These are phyloP conservation scores for Saccharomycopsis guyanensis DNA, from an alignment of 805 yeast genomes.

Conservation along the genomic window DNA sequence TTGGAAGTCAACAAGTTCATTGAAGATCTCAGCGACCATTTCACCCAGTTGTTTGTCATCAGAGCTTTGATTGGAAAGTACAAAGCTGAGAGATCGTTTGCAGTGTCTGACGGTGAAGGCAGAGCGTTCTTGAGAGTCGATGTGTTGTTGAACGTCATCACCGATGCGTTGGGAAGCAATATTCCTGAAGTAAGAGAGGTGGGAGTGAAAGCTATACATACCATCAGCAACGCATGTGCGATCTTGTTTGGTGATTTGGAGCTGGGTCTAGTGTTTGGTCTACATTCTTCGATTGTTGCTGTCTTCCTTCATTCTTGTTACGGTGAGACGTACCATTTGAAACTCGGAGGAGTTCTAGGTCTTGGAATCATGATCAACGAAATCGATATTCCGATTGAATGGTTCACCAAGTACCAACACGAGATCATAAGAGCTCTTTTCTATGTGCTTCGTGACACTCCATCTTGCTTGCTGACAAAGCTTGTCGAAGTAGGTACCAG, in stretches of 20 bases:
- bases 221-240: conserved; percentile 53
- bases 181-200: conserved; percentile 59
- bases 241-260: conserved; percentile 61
- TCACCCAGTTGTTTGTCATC: conserved; percentile 69
- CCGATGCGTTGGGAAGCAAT: conserved; percentile 75
- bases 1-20: conserved; percentile 61
- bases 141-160: conserved; percentile 65
- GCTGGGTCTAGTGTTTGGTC: conserved; percentile 62
- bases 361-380: conserved; percentile 65
- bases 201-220: conserved; percentile 61
- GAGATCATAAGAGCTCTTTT: conserved; percentile 82
- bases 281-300: conserved; percentile 68
- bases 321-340: conserved; percentile 78
- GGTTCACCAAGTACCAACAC: conserved; percentile 72
- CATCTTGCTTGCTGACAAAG: conserved; percentile 75
- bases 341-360: conserved; percentile 86
- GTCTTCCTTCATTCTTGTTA: conserved; percentile 87
- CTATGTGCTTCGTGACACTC: conserved; percentile 85
- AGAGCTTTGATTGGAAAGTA: conserved; percentile 65
- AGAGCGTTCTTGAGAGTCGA: conserved; percentile 59
- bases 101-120: conserved; percentile 76
- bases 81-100: conserved; percentile 61
- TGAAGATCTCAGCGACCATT: conserved; percentile 67
- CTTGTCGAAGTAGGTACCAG: conserved; percentile 68
- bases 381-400: conserved; percentile 54